phyloP scores from a whole-genome alignment of 148 eudicot genomes.

The Spergularia bocconei region DNA sequence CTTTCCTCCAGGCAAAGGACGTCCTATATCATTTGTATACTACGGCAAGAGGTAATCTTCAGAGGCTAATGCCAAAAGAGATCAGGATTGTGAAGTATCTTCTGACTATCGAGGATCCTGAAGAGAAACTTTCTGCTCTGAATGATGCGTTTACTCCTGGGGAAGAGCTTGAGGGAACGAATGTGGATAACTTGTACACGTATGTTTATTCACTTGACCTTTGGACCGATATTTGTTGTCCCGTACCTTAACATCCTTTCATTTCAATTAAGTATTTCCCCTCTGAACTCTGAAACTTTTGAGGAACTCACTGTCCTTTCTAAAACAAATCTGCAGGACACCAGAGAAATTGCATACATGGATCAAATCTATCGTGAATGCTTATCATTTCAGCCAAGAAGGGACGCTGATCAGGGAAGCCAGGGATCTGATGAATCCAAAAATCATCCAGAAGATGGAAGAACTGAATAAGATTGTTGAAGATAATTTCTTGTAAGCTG shows the following conservation, averaged over 20 bases:
- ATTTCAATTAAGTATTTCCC: background rate
- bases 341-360: constrained; percentile 64
- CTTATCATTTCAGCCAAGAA: constrained; percentile 73
- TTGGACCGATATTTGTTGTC: background rate
- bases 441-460: constrained; percentile 55
- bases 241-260: background rate
- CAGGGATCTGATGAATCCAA: constrained; percentile 70
- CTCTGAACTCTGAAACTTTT: background rate
- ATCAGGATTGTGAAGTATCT: constrained; percentile 75
- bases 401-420: constrained; percentile 75
- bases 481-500: constrained; percentile 70
- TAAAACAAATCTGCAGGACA: constrained; percentile 50
- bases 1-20: constrained; percentile 63
- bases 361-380: constrained; percentile 60
- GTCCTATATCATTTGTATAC: constrained; percentile 69
- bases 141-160: constrained; percentile 91
- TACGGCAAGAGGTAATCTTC: constrained; percentile 64
- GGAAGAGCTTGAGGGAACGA: constrained; percentile 64
- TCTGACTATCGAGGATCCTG: constrained; percentile 75
- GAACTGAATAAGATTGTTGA: constrained; percentile 56
- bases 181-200: constrained; percentile 78
- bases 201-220: constrained; percentile 33
- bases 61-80: constrained; percentile 83
- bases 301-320: background rate
- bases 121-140: constrained; percentile 61